Conservation (phyloP, 345 rosid genomes). For the Salix brachista region DNA sequence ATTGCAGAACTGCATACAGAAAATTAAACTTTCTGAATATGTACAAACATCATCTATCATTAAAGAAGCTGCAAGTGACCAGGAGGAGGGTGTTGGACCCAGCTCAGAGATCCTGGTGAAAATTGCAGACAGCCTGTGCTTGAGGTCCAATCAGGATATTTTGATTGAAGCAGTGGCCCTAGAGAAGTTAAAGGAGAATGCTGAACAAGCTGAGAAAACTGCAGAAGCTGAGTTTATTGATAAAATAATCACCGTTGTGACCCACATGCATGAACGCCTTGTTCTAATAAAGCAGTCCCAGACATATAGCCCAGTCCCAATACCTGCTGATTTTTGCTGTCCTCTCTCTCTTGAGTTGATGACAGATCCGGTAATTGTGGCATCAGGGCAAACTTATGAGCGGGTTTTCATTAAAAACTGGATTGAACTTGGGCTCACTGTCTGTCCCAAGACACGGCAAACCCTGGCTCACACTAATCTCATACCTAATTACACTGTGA, state of each 20-base stretch:
- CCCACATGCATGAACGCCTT: conserved; percentile 73
- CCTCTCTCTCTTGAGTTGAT: conserved; percentile 95
- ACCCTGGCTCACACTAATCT: conserved; percentile 65
- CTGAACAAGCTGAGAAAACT: conserved; percentile 79
- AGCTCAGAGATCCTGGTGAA: conserved; percentile 61
- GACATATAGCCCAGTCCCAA: conserved; percentile 67
- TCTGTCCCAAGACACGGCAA: conserved; percentile 95
- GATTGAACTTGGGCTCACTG: conserved; percentile 88
- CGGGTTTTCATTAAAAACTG: conserved; percentile 80
- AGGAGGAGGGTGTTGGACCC: conserved; percentile 52
- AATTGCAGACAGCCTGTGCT: conserved; percentile 64
- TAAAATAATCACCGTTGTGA: conserved; percentile 59
- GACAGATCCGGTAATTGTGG: conserved; percentile 95
- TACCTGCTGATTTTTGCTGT: conserved; percentile 94
- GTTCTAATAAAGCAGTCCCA: conserved; percentile 69
- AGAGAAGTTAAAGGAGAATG: conserved; percentile 89
- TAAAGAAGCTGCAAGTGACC: conserved; percentile 57
- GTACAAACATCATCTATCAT: conserved; percentile 56
- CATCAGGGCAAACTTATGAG: conserved; percentile 95
- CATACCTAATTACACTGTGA: conserved; percentile 93
- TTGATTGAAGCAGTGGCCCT: conserved; percentile 91
- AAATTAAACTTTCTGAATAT: conserved; percentile 54
- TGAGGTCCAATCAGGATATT: conserved; percentile 87
- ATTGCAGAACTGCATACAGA: conserved; percentile 67
- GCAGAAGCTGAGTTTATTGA: conserved; percentile 71